Base-by-base conservation (phyloP, 2,329 filamentous ascomycete genomes). In the Aspergillus pseudoviridinutans region DNA sequence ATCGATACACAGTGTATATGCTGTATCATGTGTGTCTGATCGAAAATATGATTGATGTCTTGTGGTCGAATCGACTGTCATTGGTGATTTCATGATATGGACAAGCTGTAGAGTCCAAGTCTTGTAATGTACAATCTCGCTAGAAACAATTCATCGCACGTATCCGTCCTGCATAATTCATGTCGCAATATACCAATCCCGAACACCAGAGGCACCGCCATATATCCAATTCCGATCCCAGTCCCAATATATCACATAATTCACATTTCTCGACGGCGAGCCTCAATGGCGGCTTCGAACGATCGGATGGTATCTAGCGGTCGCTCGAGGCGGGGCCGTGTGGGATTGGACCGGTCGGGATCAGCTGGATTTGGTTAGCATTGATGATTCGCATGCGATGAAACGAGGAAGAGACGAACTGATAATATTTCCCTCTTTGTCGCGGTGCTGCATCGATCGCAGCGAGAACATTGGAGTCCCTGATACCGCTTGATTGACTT, bases 221-320 rank as follows among this genome's bases (percentile, higher is more conserved):
- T 38, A 42, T 32, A 27, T 55, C 58, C 42, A 14, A 20, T 38
- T 25, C 50, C 41, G 50, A 8, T 20, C 50, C 4, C 22, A 7
- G 7, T 22, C 52, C 5, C 22, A 7, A 9, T 24, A 52, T 64
- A 46, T 61, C 57, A 64, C 61, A 6, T 60, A 59, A 53, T 73
- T 96, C 88, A 47, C 44, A 47, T 47, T 17, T 67, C 60, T 44
- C 64, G 61, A 20, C 66, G 66, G 44, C 67, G 64, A 7, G 87
- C 85, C 67, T 96, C 90, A 68, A 96, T 95, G 54, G 91, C 90
- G 41, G 88, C 90, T 74, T 97, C 91, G 62, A 96, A 96, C 54
- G 88, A 88, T 68, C 91, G 86, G 67, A 97, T 96, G 1, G 92
- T 97, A 68, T 96, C 92, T 49, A 97, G 80, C 24, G 92, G 92